These are phyloP conservation scores for Phytopythium montanum DNA, from an alignment of 352 stramenopile genomes.

Conservation along the genomic window DNA sequence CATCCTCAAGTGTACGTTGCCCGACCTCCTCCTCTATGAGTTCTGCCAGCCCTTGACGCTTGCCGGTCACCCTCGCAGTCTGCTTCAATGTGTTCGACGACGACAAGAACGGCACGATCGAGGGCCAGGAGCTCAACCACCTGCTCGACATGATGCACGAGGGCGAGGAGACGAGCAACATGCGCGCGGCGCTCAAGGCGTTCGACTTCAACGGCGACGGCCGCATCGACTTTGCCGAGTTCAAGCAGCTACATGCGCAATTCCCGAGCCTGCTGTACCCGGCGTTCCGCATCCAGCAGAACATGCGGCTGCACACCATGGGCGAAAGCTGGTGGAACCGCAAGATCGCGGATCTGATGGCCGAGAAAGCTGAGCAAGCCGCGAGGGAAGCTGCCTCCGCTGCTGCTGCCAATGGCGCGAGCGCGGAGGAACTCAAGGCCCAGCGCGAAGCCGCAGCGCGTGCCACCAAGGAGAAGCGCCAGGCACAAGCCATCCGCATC, in stretches of 20 bases:
- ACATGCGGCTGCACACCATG: conserved; percentile 66
- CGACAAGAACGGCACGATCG: conserved; percentile 72
- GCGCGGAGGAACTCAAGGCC: conserved; percentile 21
- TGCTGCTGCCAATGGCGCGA: conserved; percentile 27
- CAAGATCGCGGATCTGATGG: conserved; percentile 47
- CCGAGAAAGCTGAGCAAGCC: conserved; percentile 42
- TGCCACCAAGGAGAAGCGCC: conserved; percentile 40
- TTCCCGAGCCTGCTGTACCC: conserved; percentile 69
- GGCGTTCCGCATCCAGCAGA: conserved; percentile 69
- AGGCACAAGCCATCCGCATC: conserved; percentile 52
- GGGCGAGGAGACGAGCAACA: conserved; percentile 64
- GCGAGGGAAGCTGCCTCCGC: conserved; percentile 19
- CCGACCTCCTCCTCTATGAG: background rate
- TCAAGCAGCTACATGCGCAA: conserved; percentile 54
- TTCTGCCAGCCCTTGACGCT: background rate
- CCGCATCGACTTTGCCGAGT: conserved; percentile 72
- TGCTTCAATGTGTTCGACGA: conserved; percentile 77
- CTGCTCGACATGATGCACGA: conserved; percentile 66
- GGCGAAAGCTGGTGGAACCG: conserved; percentile 61
- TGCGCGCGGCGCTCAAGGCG: conserved; percentile 50
- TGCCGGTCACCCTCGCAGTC: conserved; percentile 23
- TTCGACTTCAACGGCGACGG: conserved; percentile 74
- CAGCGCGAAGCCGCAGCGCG: conserved; percentile 25
- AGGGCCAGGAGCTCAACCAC: conserved; percentile 55
- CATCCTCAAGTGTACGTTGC: conserved; percentile 57